Conservation (phyloP, 2,329 filamentous ascomycete species). For the Tolypocladium cylindrosporum region DNA sequence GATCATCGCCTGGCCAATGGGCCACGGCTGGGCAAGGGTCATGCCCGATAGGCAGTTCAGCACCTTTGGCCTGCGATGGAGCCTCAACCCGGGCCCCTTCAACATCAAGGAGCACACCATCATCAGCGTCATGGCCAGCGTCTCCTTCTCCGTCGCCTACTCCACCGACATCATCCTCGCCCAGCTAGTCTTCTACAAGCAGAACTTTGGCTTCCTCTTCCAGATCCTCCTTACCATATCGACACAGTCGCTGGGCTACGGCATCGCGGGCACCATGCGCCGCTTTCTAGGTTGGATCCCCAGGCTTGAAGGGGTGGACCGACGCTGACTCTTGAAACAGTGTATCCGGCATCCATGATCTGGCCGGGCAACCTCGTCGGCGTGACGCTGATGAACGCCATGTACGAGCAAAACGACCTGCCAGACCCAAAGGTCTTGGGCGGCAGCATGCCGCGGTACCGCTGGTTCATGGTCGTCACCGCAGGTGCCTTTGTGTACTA, state of each 20-base stretch:
- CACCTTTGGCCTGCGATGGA: conserved; percentile 44
- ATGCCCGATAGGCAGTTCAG: conserved; percentile 39
- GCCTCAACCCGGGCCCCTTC: conserved; percentile 58
- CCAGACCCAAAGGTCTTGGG: conserved; percentile 45
- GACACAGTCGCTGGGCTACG: conserved; percentile 60
- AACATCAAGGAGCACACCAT: conserved; percentile 62
- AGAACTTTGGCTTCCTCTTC: conserved; percentile 56
- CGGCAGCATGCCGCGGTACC: conserved; percentile 55
- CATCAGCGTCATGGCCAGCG: conserved; percentile 62
- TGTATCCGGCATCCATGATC: conserved; percentile 62
- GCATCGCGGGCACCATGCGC: conserved; percentile 57
- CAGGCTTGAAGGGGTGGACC: too few relatives aligned
- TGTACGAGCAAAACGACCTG: conserved; percentile 52
- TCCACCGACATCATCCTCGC: conserved; percentile 66
- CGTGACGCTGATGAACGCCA: conserved; percentile 59
- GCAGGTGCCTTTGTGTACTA: conserved; percentile 52
- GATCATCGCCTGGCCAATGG: conserved; percentile 54
- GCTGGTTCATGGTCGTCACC: conserved; percentile 52
- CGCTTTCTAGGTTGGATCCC: conserved; percentile 44
- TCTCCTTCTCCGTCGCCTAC: conserved; percentile 60
- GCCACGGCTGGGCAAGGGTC: conserved; percentile 48
- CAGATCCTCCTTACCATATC: conserved; percentile 58
- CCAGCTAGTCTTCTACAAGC: conserved; percentile 61
- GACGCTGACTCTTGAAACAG: conserved; percentile 16
- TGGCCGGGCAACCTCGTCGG: conserved; percentile 61